Evolutionary conservation across 495 filamentous ascomycete genomes (phyloP).

Genomic region (Pyrenula massariospora): DNA sequence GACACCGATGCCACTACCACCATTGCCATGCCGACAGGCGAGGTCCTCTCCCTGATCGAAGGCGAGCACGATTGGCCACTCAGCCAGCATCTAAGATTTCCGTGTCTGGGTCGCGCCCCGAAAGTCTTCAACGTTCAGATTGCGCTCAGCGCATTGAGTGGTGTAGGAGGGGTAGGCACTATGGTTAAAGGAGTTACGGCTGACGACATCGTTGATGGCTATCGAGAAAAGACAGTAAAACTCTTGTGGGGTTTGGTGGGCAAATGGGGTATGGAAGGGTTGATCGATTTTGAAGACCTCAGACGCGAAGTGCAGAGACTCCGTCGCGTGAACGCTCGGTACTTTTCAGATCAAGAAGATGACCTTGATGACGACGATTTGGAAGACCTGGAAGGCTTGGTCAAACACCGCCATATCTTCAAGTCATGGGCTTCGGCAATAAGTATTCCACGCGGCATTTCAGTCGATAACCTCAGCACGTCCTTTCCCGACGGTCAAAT

Average conservation of each 20-base stretch:
- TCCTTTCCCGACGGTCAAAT: conserved; percentile 45
- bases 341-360: conserved; percentile 11
- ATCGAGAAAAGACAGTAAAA: conserved; percentile 54
- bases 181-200: conserved; percentile 31
- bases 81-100: conserved; percentile 48
- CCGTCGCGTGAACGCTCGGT: conserved; percentile 14
- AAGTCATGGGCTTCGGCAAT: conserved; percentile 43
- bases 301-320: conserved; percentile 37
- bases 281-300: conserved; percentile 45
- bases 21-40: conserved; percentile 23
- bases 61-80: conserved; percentile 28
- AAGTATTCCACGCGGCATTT: conserved; percentile 30
- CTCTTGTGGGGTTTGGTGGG: conserved; percentile 52
- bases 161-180: conserved; percentile 19
- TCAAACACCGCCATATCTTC: conserved; percentile 28
- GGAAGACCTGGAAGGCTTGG: conserved; percentile 11
- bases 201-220: conserved; percentile 55
- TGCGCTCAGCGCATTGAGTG: conserved; percentile 40
- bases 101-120: conserved; percentile 41
- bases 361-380: conserved; percentile 8
- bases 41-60: conserved; percentile 14
- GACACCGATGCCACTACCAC: conserved; percentile 15
- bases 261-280: conserved; percentile 37
- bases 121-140: conserved; percentile 52
- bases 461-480: conserved; percentile 45